These are phyloP conservation scores for Termitomyces sp. DNA, from an alignment of 768 basidiomycete species.

Conservation along the genomic window DNA sequence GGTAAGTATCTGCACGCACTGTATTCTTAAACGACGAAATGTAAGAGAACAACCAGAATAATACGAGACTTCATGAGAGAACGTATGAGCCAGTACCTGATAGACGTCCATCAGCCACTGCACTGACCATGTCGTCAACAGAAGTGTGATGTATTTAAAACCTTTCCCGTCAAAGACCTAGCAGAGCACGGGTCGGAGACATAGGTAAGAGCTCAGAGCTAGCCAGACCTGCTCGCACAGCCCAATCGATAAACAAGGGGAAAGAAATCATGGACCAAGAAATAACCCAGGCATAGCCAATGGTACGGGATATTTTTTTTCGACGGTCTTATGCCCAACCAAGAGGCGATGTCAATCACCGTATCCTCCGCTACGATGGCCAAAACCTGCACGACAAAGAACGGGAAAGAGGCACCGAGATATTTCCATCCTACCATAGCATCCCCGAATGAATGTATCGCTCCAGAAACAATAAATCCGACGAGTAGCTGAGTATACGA, in stretches of 20 bases:
- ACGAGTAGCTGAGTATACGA: slow-evolving; percentile 20
- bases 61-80: no score
- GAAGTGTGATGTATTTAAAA: neutral
- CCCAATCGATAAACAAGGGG: slow-evolving; percentile 8
- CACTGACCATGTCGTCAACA: no score
- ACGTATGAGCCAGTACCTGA: no score
- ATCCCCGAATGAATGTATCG: slow-evolving; percentile 24
- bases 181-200: neutral
- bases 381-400: slow-evolving; percentile 25
- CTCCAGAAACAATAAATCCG: slow-evolving; percentile 24
- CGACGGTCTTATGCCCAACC: neutral
- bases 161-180: neutral
- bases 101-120: no score
- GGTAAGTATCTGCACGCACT: no score
- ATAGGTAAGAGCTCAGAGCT: slow-evolving; percentile 2
- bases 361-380: slow-evolving; percentile 28
- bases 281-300: slow-evolving; percentile 8
- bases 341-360: slow-evolving; percentile 15
- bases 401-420: slow-evolving; percentile 18
- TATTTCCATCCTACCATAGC: slow-evolving; percentile 16
- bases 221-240: slow-evolving; percentile 1
- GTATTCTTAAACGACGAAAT: no score
- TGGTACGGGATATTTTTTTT: neutral
- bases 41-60: no score
- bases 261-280: slow-evolving; percentile 3